Conservation (phyloP, 306 rosid genomes). For the Parietaria judaica region DNA sequence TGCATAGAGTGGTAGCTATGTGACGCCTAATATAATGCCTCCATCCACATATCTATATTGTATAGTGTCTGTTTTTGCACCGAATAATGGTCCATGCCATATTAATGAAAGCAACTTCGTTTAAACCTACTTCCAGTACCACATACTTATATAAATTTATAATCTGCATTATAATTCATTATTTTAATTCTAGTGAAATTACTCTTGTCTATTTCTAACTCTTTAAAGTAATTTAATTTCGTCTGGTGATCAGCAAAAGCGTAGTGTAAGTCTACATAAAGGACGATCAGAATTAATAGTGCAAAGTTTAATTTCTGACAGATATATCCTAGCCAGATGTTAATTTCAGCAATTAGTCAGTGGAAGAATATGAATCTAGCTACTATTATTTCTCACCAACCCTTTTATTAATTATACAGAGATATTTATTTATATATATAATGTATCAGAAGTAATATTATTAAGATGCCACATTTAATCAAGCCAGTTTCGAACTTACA, state of each 20-base stretch:
- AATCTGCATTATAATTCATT: neutral
- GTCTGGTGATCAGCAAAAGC: conserved; percentile 6
- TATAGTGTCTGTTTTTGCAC: neutral
- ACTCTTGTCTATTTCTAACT: neutral
- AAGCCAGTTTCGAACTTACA: too few species aligned
- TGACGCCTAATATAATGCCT: conserved; percentile 14
- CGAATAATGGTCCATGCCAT: conserved; percentile 15
- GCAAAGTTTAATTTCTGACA: conserved; percentile 1
- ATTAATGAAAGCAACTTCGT: conserved; percentile 11
- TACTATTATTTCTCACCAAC: neutral
- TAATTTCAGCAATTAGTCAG: neutral
- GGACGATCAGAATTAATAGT: neutral
- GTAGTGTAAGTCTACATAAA: neutral
- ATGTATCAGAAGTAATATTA: neutral
- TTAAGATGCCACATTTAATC: too few species aligned
- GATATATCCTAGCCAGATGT: conserved; percentile 10
- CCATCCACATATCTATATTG: neutral
- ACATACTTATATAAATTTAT: neutral
- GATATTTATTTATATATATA: neutral
- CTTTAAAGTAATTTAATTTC: neutral
- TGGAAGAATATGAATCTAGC: neutral
- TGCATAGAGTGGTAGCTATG: conserved; percentile 7
- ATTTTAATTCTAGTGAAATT: neutral
- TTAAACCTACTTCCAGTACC: conserved; percentile 5
- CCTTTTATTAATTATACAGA: neutral